Evolutionary conservation across 371 early-diverging fungal species (phyloP).

Genomic region (Chytridium lagenaria): DNA sequence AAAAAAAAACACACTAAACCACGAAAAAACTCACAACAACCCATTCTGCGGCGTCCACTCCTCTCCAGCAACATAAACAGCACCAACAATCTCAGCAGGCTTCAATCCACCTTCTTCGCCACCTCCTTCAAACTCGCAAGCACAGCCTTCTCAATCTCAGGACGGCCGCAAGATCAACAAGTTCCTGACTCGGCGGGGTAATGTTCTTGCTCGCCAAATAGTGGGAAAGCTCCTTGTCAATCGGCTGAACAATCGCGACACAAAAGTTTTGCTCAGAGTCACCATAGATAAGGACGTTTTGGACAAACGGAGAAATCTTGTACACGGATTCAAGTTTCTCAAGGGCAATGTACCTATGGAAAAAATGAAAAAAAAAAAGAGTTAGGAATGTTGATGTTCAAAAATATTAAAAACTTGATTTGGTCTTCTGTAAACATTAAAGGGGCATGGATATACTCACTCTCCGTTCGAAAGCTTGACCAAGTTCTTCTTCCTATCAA

Average conservation of each 20-base stretch:
- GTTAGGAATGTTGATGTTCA: background rate
- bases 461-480: constrained; percentile 94
- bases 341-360: constrained; percentile 72
- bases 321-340: constrained; percentile 97
- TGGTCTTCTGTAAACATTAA: too few relatives aligned
- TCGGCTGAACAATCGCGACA: constrained; percentile 77
- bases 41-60: constrained; percentile 88
- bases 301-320: constrained; percentile 75
- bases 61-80: constrained; percentile 71
- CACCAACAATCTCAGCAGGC: constrained; percentile 72
- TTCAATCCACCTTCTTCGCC: constrained; percentile 61
- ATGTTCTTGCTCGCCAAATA: constrained; percentile 16
- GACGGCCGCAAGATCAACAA: constrained; percentile 31
- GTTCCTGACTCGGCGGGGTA: background rate
- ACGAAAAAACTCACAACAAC: constrained; percentile 43
- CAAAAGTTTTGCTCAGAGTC: constrained; percentile 71
- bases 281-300: constrained; percentile 87
- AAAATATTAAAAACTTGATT: background rate
- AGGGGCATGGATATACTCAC: constrained; percentile 46
- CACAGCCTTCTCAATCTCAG: constrained; percentile 30
- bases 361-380: too few relatives aligned
- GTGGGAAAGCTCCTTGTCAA: constrained; percentile 54
- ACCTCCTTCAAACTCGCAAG: constrained; percentile 46
- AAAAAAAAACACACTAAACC: too few relatives aligned
- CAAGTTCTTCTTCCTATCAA: constrained; percentile 85